Conservation (phyloP, 2,329 filamentous ascomycete genomes). For the Penicillium sp. region DNA sequence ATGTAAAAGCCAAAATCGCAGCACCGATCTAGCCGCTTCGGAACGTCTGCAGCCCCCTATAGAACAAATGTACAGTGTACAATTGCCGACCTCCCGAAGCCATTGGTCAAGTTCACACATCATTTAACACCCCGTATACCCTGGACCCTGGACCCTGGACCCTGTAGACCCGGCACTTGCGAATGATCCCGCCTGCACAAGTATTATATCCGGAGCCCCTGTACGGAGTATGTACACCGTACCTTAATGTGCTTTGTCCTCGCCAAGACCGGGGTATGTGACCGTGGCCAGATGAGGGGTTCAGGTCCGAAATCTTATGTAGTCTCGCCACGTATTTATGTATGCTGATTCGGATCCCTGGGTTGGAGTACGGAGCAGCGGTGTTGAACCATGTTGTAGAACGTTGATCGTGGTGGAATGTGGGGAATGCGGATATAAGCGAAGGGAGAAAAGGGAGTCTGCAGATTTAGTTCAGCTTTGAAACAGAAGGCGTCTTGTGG, state of each 20-base stretch:
- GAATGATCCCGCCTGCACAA: neutral
- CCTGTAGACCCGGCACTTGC: neutral
- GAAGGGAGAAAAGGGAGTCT: neutral
- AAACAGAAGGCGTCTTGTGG: neutral
- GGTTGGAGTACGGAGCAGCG: neutral
- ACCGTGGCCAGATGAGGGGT: neutral
- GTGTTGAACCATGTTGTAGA: neutral
- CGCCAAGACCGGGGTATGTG: conserved; percentile 3
- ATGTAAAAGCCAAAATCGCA: neutral
- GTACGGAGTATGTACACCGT: neutral
- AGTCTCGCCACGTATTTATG: neutral
- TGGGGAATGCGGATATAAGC: neutral
- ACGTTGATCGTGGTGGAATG: neutral
- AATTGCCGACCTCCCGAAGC: neutral
- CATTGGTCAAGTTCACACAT: neutral
- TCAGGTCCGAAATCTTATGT: neutral
- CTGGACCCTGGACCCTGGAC: neutral
- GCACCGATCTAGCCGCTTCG: neutral
- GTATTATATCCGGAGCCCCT: neutral
- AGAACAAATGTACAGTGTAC: neutral
- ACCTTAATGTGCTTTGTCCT: neutral
- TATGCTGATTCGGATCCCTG: neutral
- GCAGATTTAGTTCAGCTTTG: neutral
- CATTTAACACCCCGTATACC: neutral
- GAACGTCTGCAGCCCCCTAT: neutral